Base-by-base conservation (phyloP, 805 yeast species). In the Ogataea angusta region DNA sequence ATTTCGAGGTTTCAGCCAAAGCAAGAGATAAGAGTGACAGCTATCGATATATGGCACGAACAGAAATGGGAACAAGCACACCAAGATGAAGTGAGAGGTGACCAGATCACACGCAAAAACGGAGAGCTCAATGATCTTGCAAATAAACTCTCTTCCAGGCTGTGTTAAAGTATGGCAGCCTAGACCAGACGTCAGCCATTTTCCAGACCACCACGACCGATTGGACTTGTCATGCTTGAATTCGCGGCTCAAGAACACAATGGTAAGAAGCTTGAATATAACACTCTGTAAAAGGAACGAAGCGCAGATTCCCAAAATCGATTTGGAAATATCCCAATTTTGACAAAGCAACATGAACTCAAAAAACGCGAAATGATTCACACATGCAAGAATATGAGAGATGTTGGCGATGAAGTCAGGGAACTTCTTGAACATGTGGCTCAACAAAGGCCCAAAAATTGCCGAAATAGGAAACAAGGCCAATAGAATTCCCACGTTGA, bases 181-280 rank as follows among this genome's bases (percentile, higher is more conserved):
- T 32, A 82, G 65, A 0, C 80, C 80, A 0, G 80, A 70, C 10
- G 70, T 70, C 34, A 73, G 53, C 91, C 91, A 84, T 41, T 71
- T 76, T 0, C 90, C 89, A 9, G 86, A 74, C 89, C 90, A 84
- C 87, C 88, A 82, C 2, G 90, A 82, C 26, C 74, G 57, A 51
- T 82, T 85, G 0, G 85, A 63, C 32, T 67, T 72, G 46, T 75
- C 83, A 48, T 73, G 77, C 42, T 70, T 73, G 49, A 72, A 72
- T 53, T 87, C 95, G 34, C 82, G 70, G 6, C 85, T 74, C 29
- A 85, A 57, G 4, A 81, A 47, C 0, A 76, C 33, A 1, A 75
- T 66, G 0, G 78, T 74, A 4, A 78, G 39, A 1, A 72, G 35
- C 40, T 76, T 76, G 55, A 82, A 75, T 5, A 84, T n/a, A 39